phyloP scores from a whole-genome alignment of 2,329 filamentous ascomycete species.

The Ophiocordyceps australis region DNA sequence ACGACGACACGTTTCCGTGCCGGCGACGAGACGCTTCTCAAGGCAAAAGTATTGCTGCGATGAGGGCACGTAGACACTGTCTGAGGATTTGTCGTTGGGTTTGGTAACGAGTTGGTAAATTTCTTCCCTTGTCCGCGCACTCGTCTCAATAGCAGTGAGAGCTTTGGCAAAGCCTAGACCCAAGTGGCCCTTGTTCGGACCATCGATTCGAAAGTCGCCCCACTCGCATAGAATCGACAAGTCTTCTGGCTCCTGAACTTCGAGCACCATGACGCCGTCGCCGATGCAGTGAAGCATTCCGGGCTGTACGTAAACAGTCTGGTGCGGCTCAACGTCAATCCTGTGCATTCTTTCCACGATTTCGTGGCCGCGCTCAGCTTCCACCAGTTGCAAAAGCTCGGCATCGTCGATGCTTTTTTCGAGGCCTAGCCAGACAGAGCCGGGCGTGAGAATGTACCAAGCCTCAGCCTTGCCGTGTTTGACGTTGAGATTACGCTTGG shows the following conservation, averaged over 20 bases:
- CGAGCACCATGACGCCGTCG: slow-evolving; percentile 5
- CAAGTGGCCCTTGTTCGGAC: slow-evolving; percentile 4
- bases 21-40: slow-evolving; percentile 2
- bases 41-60: slow-evolving; percentile 5
- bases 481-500: slow-evolving; percentile 3
- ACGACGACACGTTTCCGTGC: background rate
- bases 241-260: slow-evolving; percentile 6
- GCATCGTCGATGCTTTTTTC: slow-evolving; percentile 2
- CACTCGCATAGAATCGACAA: slow-evolving; percentile 6
- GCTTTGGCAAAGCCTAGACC: slow-evolving; percentile 5
- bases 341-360: slow-evolving; percentile 5
- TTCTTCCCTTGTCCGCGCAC: slow-evolving; percentile 2
- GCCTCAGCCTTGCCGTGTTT: slow-evolving; percentile 7
- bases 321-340: slow-evolving; percentile 4
- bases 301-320: slow-evolving; percentile 6
- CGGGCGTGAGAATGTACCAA: slow-evolving; percentile 6
- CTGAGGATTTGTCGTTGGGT: background rate
- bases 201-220: slow-evolving; percentile 4
- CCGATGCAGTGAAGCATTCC: slow-evolving; percentile 7
- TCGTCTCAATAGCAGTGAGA: slow-evolving; percentile 4
- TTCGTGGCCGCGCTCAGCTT: slow-evolving; percentile 2
- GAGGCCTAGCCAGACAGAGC: slow-evolving; percentile 5
- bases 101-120: slow-evolving; percentile 1
- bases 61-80: slow-evolving; percentile 2
- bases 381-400: slow-evolving; percentile 3